Evolutionary conservation across 257 asterid species (phyloP), one percentile per base, ranked within the genome.

Genomic region (Gynochthodes officinalis): DNA sequence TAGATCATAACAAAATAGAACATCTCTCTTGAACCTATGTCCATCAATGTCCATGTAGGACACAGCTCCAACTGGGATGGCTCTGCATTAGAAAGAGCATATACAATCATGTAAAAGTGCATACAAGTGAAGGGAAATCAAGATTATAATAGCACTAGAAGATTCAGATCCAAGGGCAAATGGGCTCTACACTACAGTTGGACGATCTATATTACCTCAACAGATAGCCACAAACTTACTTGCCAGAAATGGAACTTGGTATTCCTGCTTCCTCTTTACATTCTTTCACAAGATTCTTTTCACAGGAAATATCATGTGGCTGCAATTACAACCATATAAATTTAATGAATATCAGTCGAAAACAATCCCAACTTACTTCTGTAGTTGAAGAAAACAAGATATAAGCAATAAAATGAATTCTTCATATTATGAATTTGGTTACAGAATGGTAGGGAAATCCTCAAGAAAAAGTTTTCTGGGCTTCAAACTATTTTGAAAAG

Each of bases 181-280:
- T 60, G n/a, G n/a, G 46, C 27, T 21, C 42, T 62, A n/a, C n/a
- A n/a, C 70, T 54, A 52, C 70, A 62, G 46, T 52, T 2, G n/a
- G 70, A 52, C 28, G 48, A 46, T 27, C 42, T 50, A 14, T n/a
- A 30, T 35, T 43, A 52, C 44, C 42, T 49, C 58, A 53, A 48
- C 46, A 18, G 27, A 9, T 37, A 71, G 40, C 52, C 5, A 30
- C 35, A 75, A 72, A 59, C 87, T 78, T 83, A 90, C 98, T 70
- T 79, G 79, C 85, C 75, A 70, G 94, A 86, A 73, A 93, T 77
- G 46, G 91, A 85, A 70, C 77, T 84, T 44, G 97, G 96, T 74
- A 93, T 91, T 55, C 97, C 96, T 39, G 98, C 98, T 79, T 93
- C 98, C 81, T 93, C 98, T 84, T 93, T 80, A 75, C 97, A 91